Percentiles rank a stretch among this genome's conserved stretches.
These are phyloP conservation scores for Parachaetomium inaequale DNA, from an alignment of 495 filamentous ascomycete genomes.

Conservation along the genomic window DNA sequence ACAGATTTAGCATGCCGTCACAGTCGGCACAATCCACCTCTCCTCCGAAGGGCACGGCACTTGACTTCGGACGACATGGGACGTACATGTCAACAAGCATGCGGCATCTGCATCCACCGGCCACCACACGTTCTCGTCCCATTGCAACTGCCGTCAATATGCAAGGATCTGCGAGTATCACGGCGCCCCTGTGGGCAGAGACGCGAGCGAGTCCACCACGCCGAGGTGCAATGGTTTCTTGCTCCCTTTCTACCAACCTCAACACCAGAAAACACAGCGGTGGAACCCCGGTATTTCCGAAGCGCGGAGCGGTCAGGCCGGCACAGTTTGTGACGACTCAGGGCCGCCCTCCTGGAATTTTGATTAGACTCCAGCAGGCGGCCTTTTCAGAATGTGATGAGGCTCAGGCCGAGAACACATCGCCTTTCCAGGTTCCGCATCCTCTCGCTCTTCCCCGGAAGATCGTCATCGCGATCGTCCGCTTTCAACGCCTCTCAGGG, in stretches of 20 bases:
- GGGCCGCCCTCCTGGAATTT: not conserved
- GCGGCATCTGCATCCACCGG: not conserved
- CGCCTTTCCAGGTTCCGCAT: not conserved
- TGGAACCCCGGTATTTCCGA: not conserved
- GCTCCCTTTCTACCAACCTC: not conserved
- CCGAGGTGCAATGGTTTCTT: not conserved
- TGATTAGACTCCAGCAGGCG: not conserved
- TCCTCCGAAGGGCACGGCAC: not conserved
- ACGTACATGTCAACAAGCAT: not conserved
- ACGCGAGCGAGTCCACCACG: not conserved
- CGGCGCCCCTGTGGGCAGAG: not conserved
- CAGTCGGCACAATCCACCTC: not conserved
- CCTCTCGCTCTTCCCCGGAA: slow-evolving; percentile 10
- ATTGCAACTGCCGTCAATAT: slow-evolving; percentile 3
- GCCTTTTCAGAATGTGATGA: not conserved
- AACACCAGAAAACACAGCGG: not conserved
- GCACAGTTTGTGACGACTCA: not conserved
- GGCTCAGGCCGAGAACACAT: not conserved
- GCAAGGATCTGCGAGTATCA: slow-evolving; percentile 1
- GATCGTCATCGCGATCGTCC: slow-evolving; percentile 9
- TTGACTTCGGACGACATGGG: not conserved
- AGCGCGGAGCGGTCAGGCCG: not conserved
- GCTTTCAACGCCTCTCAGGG: slow-evolving; percentile 4
- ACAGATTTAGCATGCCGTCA: not conserved
- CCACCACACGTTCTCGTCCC: not conserved